These are phyloP conservation scores for Alternaria sp. DNA, from an alignment of 2,329 filamentous ascomycete genomes.

Conservation along the genomic window DNA sequence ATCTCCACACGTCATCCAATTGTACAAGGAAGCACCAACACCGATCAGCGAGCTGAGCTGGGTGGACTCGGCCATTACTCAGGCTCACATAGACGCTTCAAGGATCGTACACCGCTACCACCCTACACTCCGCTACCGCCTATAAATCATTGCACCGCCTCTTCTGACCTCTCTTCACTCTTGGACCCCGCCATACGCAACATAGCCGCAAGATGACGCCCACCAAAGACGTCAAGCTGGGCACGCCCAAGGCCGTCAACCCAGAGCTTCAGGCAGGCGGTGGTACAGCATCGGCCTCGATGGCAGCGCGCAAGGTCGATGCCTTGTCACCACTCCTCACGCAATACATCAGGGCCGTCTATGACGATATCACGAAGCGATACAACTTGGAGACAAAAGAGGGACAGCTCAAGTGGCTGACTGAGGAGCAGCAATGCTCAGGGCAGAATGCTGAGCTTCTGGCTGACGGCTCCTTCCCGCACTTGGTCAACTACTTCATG, in stretches of 20 bases:
- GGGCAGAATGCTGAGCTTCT: conserved; percentile 36
- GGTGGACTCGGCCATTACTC: conserved; percentile 9
- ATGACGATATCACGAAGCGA: conserved; percentile 42
- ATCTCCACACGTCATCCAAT: background rate
- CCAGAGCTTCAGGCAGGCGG: conserved; percentile 52
- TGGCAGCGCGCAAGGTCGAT: conserved; percentile 44
- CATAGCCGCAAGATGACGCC: conserved; percentile 23
- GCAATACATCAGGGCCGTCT: conserved; percentile 40
- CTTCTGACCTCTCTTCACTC: background rate
- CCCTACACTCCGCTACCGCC: background rate
- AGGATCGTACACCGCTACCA: conserved; percentile 5
- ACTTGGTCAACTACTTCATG: conserved; percentile 57
- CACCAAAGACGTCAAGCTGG: conserved; percentile 43
- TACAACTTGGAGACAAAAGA: conserved; percentile 46
- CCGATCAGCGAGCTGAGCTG: conserved; percentile 29
- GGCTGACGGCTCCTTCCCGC: conserved; percentile 42
- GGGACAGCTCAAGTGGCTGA: conserved; percentile 43
- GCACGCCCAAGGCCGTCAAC: conserved; percentile 42
- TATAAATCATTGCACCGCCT: background rate
- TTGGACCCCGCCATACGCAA: background rate
- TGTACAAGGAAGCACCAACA: conserved; percentile 15
- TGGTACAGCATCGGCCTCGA: conserved; percentile 42
- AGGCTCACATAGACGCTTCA: conserved; percentile 2
- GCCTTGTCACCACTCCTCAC: conserved; percentile 39
- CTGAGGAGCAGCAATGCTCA: conserved; percentile 42